These are phyloP conservation scores for Kodamaea neixiangensis DNA, from an alignment of 805 yeast genomes.

Conservation along the genomic window DNA sequence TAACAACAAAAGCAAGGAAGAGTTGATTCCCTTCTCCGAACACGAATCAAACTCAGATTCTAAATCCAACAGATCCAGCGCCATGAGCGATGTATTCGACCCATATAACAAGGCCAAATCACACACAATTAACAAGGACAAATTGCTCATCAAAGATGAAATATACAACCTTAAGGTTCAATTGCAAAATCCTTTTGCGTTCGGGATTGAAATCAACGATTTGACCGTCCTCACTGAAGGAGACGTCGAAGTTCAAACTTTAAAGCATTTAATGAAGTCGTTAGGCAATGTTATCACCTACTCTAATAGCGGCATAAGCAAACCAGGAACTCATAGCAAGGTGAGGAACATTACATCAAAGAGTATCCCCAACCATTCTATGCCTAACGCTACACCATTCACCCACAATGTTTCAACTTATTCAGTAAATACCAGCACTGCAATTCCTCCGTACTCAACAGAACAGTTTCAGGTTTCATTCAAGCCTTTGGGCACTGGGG, in stretches of 20 bases:
- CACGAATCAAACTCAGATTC: constrained; percentile 14
- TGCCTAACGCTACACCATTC: background rate
- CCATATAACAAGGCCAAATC: constrained; percentile 41
- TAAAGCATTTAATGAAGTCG: constrained; percentile 15
- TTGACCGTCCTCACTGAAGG: constrained; percentile 41
- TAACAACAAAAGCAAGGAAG: constrained; percentile 25
- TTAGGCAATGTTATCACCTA: constrained; percentile 1
- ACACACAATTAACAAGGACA: constrained; percentile 50
- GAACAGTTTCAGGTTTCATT: constrained; percentile 46
- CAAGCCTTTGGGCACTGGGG: constrained; percentile 52
- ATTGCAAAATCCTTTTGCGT: constrained; percentile 79
- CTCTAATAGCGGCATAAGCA: background rate
- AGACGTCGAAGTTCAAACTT: constrained; percentile 30
- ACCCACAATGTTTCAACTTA: constrained; percentile 7
- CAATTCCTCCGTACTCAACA: constrained; percentile 29
- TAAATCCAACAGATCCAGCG: constrained; percentile 6
- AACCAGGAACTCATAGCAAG: constrained; percentile 7
- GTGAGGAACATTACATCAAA: background rate
- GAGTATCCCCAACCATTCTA: background rate
- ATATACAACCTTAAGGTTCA: constrained; percentile 55
- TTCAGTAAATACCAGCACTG: constrained; percentile 10
- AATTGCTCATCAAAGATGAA: constrained; percentile 46
- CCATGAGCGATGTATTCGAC: constrained; percentile 42
- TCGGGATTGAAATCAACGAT: constrained; percentile 62
- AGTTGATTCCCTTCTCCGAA: constrained; percentile 44